Evolutionary conservation across 129 eudicot species (phyloP).

Genomic region (Dittrichia graveolens): DNA sequence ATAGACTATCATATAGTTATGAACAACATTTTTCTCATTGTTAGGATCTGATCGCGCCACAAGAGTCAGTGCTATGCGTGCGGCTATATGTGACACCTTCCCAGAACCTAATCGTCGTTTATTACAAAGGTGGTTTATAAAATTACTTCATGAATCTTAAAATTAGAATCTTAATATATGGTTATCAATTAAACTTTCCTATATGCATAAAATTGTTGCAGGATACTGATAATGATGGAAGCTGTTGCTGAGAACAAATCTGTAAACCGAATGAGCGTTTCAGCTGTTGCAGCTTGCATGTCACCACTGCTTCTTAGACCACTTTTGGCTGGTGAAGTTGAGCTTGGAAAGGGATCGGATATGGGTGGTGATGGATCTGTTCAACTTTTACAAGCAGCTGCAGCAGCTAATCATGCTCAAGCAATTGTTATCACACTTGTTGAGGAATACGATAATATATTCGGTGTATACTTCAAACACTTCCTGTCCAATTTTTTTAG

Average conservation of each 20-base stretch:
- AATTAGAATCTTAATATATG: too few relatives aligned
- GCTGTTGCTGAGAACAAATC: constrained; percentile 68
- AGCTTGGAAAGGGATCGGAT: constrained; percentile 67
- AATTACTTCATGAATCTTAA: not conserved
- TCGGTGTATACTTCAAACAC: constrained; percentile 60
- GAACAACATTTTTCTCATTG: constrained; percentile 4
- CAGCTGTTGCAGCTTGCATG: constrained; percentile 99
- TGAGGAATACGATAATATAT: constrained; percentile 88
- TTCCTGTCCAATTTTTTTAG: not conserved
- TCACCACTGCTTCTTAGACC: constrained; percentile 96
- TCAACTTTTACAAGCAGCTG: constrained; percentile 98
- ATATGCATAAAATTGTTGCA: constrained; percentile 30
- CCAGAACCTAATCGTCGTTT: constrained; percentile 98
- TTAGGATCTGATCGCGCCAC: constrained; percentile 77
- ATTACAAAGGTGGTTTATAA: constrained; percentile 66
- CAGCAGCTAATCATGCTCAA: constrained; percentile 99
- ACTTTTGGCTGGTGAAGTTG: constrained; percentile 95
- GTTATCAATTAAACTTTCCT: not conserved
- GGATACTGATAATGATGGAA: constrained; percentile 93
- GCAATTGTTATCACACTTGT: constrained; percentile 75
- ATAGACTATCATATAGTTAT: not conserved
- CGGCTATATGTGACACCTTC: constrained; percentile 88
- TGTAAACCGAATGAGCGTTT: constrained; percentile 83
- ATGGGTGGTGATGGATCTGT: constrained; percentile 80
- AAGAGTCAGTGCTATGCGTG: constrained; percentile 71